A percentile compares a stretch with the other conserved stretches of the same genome.
These are phyloP conservation scores for Collariella sp. DNA, from an alignment of 495 filamentous ascomycete genomes.

Conservation along the genomic window DNA sequence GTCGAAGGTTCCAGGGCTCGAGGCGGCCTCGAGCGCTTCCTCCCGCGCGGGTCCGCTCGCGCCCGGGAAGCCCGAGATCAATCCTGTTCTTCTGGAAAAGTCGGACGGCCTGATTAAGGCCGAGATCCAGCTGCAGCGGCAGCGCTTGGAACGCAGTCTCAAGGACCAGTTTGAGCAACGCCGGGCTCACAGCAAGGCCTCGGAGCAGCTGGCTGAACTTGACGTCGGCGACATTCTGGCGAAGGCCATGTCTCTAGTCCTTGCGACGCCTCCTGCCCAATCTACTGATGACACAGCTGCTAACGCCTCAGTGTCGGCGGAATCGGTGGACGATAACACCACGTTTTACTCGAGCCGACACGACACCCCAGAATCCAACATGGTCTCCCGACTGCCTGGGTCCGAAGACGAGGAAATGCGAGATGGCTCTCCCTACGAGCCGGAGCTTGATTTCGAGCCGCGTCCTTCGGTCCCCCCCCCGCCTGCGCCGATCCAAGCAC, in stretches of 20 bases:
- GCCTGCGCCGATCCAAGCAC: too few relatives aligned
- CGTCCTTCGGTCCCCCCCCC: conserved; percentile 3
- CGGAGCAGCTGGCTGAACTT: conserved; percentile 60
- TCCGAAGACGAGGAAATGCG: conserved; percentile 39
- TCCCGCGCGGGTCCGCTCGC: conserved; percentile 24
- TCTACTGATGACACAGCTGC: conserved; percentile 50
- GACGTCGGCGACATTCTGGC: conserved; percentile 66
- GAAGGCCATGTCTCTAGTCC: conserved; percentile 62
- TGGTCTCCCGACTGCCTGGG: conserved; percentile 34
- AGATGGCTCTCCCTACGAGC: conserved; percentile 28
- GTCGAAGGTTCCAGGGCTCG: conserved; percentile 21
- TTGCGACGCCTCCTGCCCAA: conserved; percentile 29
- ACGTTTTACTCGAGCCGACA: conserved; percentile 88
- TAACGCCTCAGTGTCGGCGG: conserved; percentile 54
- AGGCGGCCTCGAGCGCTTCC: conserved; percentile 14
- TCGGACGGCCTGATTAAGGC: conserved; percentile 75
- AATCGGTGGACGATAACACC: conserved; percentile 84
- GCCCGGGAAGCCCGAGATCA: conserved; percentile 46
- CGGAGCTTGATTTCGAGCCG: conserved; percentile 23
- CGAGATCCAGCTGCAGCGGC: conserved; percentile 70
- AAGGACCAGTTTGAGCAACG: conserved; percentile 65
- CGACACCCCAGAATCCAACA: conserved; percentile 40
- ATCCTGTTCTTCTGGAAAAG: conserved; percentile 75
- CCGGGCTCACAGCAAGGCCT: conserved; percentile 41
- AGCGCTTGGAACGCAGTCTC: conserved; percentile 68